Conservation (phyloP, 495 filamentous ascomycete genomes). For the Aspergillus bertholletiae region DNA sequence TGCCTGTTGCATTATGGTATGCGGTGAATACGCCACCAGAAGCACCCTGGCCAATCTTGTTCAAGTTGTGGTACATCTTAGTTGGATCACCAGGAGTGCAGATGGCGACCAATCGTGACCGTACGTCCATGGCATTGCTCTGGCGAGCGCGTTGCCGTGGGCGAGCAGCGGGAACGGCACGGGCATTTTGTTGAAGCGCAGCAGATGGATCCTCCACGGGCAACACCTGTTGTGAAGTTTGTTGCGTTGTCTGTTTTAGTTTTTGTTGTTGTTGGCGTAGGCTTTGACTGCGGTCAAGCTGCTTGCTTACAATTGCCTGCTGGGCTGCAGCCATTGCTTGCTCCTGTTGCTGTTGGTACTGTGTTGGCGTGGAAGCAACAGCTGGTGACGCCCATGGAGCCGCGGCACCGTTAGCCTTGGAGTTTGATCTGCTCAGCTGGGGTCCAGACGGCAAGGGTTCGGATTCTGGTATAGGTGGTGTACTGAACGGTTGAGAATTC, state of each 20-base stretch:
- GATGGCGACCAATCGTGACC: constrained; percentile 77
- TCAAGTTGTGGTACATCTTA: constrained; percentile 79
- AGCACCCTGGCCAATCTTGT: constrained; percentile 95
- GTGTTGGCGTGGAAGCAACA: constrained; percentile 39
- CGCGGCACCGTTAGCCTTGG: constrained; percentile 36
- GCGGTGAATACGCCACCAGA: constrained; percentile 95
- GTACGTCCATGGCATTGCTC: constrained; percentile 74
- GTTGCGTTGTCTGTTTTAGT: constrained; percentile 24
- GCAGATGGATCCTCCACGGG: constrained; percentile 23
- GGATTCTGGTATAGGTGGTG: constrained; percentile 42
- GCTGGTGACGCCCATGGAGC: constrained; percentile 26
- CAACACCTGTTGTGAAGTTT: constrained; percentile 18
- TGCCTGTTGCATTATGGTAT: constrained; percentile 76
- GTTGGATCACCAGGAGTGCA: constrained; percentile 87
- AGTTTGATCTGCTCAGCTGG: constrained; percentile 39
- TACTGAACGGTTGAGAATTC: constrained; percentile 21
- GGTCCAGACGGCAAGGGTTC: constrained; percentile 54
- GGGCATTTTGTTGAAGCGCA: constrained; percentile 51
- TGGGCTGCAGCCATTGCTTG: constrained; percentile 72
- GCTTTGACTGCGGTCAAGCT: constrained; percentile 62
- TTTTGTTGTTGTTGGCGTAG: constrained; percentile 51
- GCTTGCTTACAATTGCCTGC: constrained; percentile 55
- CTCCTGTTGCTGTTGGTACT: constrained; percentile 84
- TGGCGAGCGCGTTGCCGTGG: constrained; percentile 75
- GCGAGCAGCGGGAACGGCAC: constrained; percentile 57